These are phyloP conservation scores for Trypethelium eluteriae DNA, from an alignment of 495 filamentous ascomycete genomes.

Conservation along the genomic window DNA sequence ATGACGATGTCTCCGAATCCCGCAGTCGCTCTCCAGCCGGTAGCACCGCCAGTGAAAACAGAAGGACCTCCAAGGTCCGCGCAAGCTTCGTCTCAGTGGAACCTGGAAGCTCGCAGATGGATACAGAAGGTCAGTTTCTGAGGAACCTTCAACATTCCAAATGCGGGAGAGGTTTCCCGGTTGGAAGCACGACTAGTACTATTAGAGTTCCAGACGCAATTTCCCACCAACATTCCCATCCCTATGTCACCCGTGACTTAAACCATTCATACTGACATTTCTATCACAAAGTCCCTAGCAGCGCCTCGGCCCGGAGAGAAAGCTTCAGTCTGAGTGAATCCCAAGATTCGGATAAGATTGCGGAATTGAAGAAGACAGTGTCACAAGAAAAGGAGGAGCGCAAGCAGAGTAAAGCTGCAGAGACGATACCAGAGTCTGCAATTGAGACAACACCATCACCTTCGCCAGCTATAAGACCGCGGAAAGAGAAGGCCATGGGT, in stretches of 20 bases:
- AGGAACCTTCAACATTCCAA: not conserved
- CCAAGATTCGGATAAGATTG: slow-evolving; percentile 16
- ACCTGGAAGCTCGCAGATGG: slow-evolving; percentile 41
- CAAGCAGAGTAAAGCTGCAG: slow-evolving; percentile 26
- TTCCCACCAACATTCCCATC: not conserved
- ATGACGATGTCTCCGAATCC: slow-evolving; percentile 46
- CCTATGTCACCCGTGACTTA: not conserved
- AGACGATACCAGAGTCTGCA: slow-evolving; percentile 31
- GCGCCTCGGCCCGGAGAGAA: slow-evolving; percentile 17
- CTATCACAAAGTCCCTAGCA: slow-evolving; percentile 9
- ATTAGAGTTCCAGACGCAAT: slow-evolving; percentile 15
- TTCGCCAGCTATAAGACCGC: slow-evolving; percentile 11
- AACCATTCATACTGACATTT: slow-evolving; percentile 7
- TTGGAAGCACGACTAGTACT: slow-evolving; percentile 11
- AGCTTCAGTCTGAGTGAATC: slow-evolving; percentile 30
- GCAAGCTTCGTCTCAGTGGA: slow-evolving; percentile 81
- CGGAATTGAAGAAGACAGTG: slow-evolving; percentile 30
- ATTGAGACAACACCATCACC: slow-evolving; percentile 21
- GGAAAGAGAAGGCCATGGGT: slow-evolving; percentile 2
- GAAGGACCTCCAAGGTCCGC: slow-evolving; percentile 60
- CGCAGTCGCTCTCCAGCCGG: slow-evolving; percentile 65
- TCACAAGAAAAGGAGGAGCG: slow-evolving; percentile 29
- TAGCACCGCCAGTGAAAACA: slow-evolving; percentile 36
- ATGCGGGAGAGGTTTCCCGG: slow-evolving; percentile 1
- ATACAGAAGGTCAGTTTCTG: slow-evolving; percentile 11